Base-by-base conservation (phyloP, 768 basidiomycete species). In the Boletales sp. region DNA sequence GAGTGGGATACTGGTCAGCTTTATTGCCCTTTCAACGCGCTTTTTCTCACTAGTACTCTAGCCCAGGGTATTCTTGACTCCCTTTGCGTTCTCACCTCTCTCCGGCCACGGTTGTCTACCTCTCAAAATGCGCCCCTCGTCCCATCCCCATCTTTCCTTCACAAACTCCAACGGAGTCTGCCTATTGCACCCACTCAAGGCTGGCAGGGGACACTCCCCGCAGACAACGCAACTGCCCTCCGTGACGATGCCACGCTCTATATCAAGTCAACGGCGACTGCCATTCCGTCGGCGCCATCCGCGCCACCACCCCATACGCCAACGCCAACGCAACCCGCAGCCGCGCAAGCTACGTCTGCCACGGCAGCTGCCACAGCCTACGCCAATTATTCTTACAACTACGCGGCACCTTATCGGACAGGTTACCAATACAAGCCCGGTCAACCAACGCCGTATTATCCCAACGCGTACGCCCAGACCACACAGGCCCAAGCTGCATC, bases 1-100 rank as follows among this genome's bases (percentile, higher is more conserved):
- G 90, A 93, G 64, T 90, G 86, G 86, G 83, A 88, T 56, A 80
- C 79, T 53, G 90, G 90, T 90, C 61, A 56, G 84, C 66, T 46
- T 33, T 37, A 12, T n/a, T 19, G 17, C 41, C 49, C 34, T 11
- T 56, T 50, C 33, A 46, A 6, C 53, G 34, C 4, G 32, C 48
- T 40, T 36, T 28, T 41, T n/a, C 4, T 48, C 47, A 51, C 40
- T 58, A 47, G 51, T n/a, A 32, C 54, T 51, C 35, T 62, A 91
- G 90, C 90, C 18, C 82, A 86, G 64, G 75, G 80, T 48, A 89
- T 91, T 49, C 60, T 85, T 48, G 76, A 86, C 48, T 89, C 90
- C 11, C 73, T 93, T 47, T 73, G 77, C 4, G 55, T 87, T 17
- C 74, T 93, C 35, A 70, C 83, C 1, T 86, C 87, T 5, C 71